Base-by-base conservation (phyloP, 176 grass and related monocot species). In the Musa acuminata region DNA sequence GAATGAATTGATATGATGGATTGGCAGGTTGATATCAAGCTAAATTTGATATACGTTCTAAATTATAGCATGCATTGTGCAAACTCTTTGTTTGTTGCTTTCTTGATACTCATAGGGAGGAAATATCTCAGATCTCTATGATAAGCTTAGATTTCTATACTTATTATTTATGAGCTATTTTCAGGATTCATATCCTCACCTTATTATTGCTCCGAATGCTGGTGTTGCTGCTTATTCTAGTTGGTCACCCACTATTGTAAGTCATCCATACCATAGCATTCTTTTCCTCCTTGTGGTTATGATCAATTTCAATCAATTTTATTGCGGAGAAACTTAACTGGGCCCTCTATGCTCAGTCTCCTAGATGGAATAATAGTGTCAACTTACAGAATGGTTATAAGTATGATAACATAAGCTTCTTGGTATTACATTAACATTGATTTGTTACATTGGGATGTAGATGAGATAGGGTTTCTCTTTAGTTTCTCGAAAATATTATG, bases 131-230 rank as follows among this genome's bases (percentile, higher is more conserved):
- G 21, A 27, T 22, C 63, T n/a, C 29, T 12, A 29, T 13, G 12
- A 29, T 6, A 27, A 11, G 64, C 29, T 67, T 7, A 22, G 13
- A 73, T 26, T 73, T 54, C n/a, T 24, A 11, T 20, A 73, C 50
- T 55, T 9, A 29, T 74, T 24, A 6, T 26, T 21, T 25, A 55
- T 73, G 53, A 16, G 25, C 50, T 59, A 13, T 78, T 82, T 13
- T 8, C 72, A 98, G 95, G 88, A 91, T 67, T 91, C 95, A 50
- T 81, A 75, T 67, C 95, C 90, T 35, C 73, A 91, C 74, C 74
- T 98, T 77, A 86, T 98, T 77, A 19, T 98, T 82, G 95, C 88
- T 67, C 86, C 88, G 79, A 98, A 98, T 98, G 95, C 95, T 29
- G 90, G 95, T 85, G 77, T 98, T 43, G 90, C 95, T 52, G 95